These are phyloP conservation scores for Tanacetum coccineum DNA, from an alignment of 129 eudicot genomes.

Conservation along the genomic window DNA sequence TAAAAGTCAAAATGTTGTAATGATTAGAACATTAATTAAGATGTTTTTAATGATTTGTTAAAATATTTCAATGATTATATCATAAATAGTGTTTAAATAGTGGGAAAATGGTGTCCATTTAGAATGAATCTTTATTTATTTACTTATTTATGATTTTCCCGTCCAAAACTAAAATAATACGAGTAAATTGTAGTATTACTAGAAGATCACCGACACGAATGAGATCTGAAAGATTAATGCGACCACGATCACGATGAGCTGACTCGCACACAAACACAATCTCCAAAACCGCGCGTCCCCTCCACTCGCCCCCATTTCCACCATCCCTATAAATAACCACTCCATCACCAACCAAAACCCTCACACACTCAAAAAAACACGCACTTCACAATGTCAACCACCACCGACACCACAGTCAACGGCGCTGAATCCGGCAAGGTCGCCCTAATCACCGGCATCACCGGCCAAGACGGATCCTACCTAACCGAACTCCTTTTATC, in stretches of 20 bases:
- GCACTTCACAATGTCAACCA: conserved; percentile 42
- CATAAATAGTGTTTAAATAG: too few species aligned
- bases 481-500: conserved; percentile 80
- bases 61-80: too few species aligned
- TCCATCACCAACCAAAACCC: not conserved
- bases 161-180: too few species aligned
- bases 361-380: conserved; percentile 1
- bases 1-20: too few species aligned
- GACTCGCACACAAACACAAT: conserved; percentile 14
- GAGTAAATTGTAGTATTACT: too few species aligned
- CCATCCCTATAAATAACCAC: too few species aligned
- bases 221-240: conserved; percentile 21
- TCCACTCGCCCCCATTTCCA: conserved; percentile 22
- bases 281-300: conserved; percentile 13
- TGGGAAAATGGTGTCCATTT: too few species aligned
- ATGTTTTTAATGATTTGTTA: too few species aligned
- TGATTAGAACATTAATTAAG: too few species aligned
- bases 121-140: too few species aligned
- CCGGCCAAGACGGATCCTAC: conserved; percentile 98
- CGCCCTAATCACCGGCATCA: conserved; percentile 88
- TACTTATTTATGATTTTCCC: too few species aligned
- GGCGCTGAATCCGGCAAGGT: conserved; percentile 39
- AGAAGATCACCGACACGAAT: conserved; percentile 10
- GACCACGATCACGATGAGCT: conserved; percentile 17
- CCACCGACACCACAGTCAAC: conserved; percentile 39